Evolutionary conservation across 192 early-diverging fungal species (phyloP).

Genomic region (Backusella westeae): DNA sequence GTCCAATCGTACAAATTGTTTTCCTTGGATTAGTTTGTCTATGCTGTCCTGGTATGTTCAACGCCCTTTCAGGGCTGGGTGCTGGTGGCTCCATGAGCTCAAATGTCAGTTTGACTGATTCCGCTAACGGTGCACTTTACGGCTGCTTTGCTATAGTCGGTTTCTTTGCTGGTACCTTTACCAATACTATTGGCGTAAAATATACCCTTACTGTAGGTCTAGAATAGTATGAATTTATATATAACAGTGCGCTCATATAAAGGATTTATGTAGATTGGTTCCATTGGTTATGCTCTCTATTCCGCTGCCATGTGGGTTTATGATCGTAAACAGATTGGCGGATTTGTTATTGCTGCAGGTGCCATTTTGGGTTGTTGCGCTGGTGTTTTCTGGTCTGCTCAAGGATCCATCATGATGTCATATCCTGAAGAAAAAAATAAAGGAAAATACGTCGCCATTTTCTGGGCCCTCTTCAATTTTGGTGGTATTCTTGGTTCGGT

Average conservation of each 20-base stretch:
- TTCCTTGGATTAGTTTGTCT: slow-evolving; percentile 74
- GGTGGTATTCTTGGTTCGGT: slow-evolving; percentile 81
- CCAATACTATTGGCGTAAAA: slow-evolving; percentile 28
- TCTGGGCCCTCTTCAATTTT: slow-evolving; percentile 65
- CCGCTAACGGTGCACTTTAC: slow-evolving; percentile 31
- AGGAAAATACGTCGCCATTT: slow-evolving; percentile 62
- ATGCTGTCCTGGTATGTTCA: slow-evolving; percentile 39
- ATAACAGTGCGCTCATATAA: slow-evolving; percentile 16
- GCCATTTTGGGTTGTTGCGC: slow-evolving; percentile 82
- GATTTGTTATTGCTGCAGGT: slow-evolving; percentile 73
- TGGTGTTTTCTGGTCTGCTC: slow-evolving; percentile 70
- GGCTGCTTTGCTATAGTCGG: slow-evolving; percentile 34
- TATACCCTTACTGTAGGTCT: slow-evolving; percentile 19
- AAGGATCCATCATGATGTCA: slow-evolving; percentile 82
- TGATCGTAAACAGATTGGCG: slow-evolving; percentile 51
- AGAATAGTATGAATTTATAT: neutral
- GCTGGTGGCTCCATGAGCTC: slow-evolving; percentile 25
- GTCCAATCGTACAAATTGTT: slow-evolving; percentile 66
- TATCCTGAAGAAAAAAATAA: slow-evolving; percentile 81
- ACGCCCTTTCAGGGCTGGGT: slow-evolving; percentile 48
- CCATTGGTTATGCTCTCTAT: slow-evolving; percentile 68
- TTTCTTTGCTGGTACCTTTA: slow-evolving; percentile 36
- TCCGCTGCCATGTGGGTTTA: slow-evolving; percentile 56
- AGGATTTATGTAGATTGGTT: slow-evolving; percentile 42
- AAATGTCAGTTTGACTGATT: slow-evolving; percentile 13